Percentiles rank a stretch among this genome's conserved stretches.
Evolutionary conservation across 78 protist genomes (phyloP).

Genomic region (Cavenderia fasciculata): DNA sequence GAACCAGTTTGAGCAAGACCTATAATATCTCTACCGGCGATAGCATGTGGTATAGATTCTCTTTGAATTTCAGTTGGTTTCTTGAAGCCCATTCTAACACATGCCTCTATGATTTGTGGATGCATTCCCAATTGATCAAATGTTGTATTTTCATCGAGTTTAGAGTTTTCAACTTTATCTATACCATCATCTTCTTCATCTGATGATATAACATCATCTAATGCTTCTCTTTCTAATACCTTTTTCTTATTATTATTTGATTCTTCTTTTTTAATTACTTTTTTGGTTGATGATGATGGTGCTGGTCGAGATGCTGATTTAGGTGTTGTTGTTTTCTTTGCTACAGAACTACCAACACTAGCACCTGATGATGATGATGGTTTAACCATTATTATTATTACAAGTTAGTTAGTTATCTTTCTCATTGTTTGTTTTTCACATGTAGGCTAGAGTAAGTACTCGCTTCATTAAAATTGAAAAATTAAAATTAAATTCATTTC

Average conservation of each 20-base stretch:
- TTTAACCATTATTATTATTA: too few species aligned
- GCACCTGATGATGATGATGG: too few species aligned
- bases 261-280: conserved; percentile 4
- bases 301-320: neutral
- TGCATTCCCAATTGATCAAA: conserved; percentile 85
- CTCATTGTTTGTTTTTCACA: too few species aligned
- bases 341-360: too few species aligned
- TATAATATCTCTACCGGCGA: conserved; percentile 89
- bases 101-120: conserved; percentile 81
- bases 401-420: too few species aligned
- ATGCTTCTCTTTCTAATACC: neutral
- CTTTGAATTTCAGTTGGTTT: conserved; percentile 90
- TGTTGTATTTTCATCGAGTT: conserved; percentile 18
- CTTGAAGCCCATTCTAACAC: conserved; percentile 56
- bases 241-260: neutral
- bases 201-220: neutral
- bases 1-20: conserved; percentile 98
- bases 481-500: too few species aligned
- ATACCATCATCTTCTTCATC: neutral
- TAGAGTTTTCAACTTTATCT: neutral
- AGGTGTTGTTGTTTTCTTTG: neutral
- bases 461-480: too few species aligned
- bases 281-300: neutral
- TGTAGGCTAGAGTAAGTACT: too few species aligned
- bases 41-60: conserved; percentile 90